Conservation (phyloP, 352 stramenopile species). For the Globisporangium splendens region DNA sequence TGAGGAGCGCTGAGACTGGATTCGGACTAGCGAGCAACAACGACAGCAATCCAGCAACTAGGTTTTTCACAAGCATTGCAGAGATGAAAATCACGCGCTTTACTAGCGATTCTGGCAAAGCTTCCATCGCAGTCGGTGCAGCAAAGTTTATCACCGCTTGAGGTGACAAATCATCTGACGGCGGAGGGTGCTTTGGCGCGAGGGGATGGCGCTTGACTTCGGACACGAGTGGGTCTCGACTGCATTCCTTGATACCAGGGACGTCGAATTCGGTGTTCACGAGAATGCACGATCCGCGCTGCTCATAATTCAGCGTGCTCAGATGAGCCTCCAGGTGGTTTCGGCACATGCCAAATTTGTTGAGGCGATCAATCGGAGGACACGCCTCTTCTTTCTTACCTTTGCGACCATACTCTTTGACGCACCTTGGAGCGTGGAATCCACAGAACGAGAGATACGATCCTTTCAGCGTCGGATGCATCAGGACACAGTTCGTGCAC, state of each 20-base stretch:
- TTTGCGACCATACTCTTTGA: constrained; percentile 48
- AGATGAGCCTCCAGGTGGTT: constrained; percentile 69
- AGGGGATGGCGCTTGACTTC: constrained; percentile 37
- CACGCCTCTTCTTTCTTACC: constrained; percentile 28
- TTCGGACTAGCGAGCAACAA: constrained; percentile 35
- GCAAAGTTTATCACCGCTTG: neutral
- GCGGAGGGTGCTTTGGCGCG: constrained; percentile 44
- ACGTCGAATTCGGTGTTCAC: constrained; percentile 66
- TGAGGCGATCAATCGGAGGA: constrained; percentile 45
- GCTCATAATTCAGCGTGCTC: constrained; percentile 46
- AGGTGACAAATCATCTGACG: neutral
- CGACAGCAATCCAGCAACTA: neutral
- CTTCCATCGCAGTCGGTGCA: no score
- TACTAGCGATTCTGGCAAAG: constrained; percentile 1
- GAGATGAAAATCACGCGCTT: neutral
- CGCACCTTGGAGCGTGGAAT: constrained; percentile 56
- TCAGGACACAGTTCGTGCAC: constrained; percentile 55
- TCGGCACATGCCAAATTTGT: constrained; percentile 62
- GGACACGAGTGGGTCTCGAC: constrained; percentile 20
- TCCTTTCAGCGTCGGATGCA: constrained; percentile 46
- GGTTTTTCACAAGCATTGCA: neutral
- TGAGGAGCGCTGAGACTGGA: constrained; percentile 35
- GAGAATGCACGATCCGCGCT: constrained; percentile 33
- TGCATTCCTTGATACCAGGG: constrained; percentile 55
- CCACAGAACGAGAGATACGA: constrained; percentile 65